Conservation (phyloP, 345 rosid genomes). For the Gossypium ekmanianum region DNA sequence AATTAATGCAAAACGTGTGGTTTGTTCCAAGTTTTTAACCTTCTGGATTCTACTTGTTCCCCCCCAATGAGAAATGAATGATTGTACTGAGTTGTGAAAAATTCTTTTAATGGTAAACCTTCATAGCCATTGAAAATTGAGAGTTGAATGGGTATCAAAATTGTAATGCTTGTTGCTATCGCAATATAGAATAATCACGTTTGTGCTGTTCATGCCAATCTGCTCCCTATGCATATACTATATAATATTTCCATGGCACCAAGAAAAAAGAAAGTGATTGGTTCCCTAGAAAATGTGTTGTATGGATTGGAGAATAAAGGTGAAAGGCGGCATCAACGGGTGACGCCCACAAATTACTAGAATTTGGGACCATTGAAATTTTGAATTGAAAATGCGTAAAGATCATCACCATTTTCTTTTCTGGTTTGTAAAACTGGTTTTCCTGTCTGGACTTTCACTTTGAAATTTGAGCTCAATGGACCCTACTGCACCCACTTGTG, state of each 20-base stretch:
- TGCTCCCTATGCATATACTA: background rate
- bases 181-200: background rate
- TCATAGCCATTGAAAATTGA: background rate
- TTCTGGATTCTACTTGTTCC: slow-evolving; percentile 7
- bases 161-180: background rate
- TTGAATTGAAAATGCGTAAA: background rate
- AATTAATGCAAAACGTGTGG: background rate
- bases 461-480: background rate
- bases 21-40: background rate
- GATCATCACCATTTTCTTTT: background rate
- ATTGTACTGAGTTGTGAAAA: background rate
- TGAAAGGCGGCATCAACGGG: slow-evolving; percentile 6
- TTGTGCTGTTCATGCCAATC: background rate
- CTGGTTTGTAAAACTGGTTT: background rate
- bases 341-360: background rate
- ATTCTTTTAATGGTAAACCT: background rate
- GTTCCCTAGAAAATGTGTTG: background rate
- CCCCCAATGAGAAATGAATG: background rate
- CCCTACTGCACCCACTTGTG: background rate
- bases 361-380: background rate
- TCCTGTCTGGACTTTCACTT: background rate
- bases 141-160: too few relatives aligned
- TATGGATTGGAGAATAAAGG: background rate
- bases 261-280: background rate
- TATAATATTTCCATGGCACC: background rate